phyloP scores from a whole-genome alignment of 495 filamentous ascomycete genomes.

The Daldinia childiae region DNA sequence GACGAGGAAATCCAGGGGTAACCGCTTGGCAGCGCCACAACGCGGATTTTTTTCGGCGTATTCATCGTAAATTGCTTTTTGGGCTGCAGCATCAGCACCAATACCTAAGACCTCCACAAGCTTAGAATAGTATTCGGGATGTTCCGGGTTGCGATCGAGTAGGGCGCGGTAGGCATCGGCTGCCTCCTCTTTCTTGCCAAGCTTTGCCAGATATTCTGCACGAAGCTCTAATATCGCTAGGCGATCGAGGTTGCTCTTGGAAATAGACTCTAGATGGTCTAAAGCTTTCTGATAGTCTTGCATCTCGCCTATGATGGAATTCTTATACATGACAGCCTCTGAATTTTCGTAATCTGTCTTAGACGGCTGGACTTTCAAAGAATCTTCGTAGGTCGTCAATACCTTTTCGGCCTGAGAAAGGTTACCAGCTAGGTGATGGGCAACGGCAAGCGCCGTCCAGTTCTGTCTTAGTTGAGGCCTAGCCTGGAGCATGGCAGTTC shows the following conservation, averaged over 20 bases:
- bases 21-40: slow-evolving; percentile 82
- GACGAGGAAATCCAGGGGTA: slow-evolving; percentile 89
- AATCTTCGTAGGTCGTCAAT: slow-evolving; percentile 90
- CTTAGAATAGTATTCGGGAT: slow-evolving; percentile 83
- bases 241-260: slow-evolving; percentile 81
- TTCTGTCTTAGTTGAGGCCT: slow-evolving; percentile 83
- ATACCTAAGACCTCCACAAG: slow-evolving; percentile 75
- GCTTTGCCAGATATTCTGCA: slow-evolving; percentile 82
- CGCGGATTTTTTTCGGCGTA: slow-evolving; percentile 83
- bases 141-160: slow-evolving; percentile 87
- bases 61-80: slow-evolving; percentile 79
- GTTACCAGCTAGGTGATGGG: slow-evolving; percentile 88
- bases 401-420: slow-evolving; percentile 88
- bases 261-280: slow-evolving; percentile 82
- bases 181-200: slow-evolving; percentile 83
- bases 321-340: slow-evolving; percentile 97
- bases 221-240: slow-evolving; percentile 89
- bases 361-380: slow-evolving; percentile 77
- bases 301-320: slow-evolving; percentile 87
- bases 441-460: slow-evolving; percentile 95
- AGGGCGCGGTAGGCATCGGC: slow-evolving; percentile 80
- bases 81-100: slow-evolving; percentile 64
- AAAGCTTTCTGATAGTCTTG: slow-evolving; percentile 82
- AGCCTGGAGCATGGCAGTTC: slow-evolving; percentile 82
- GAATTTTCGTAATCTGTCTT: slow-evolving; percentile 88